Percentiles rank a stretch among this genome's conserved stretches.
These are phyloP conservation scores for Pulveroboletus frians DNA, from an alignment of 768 basidiomycete genomes.

Conservation along the genomic window DNA sequence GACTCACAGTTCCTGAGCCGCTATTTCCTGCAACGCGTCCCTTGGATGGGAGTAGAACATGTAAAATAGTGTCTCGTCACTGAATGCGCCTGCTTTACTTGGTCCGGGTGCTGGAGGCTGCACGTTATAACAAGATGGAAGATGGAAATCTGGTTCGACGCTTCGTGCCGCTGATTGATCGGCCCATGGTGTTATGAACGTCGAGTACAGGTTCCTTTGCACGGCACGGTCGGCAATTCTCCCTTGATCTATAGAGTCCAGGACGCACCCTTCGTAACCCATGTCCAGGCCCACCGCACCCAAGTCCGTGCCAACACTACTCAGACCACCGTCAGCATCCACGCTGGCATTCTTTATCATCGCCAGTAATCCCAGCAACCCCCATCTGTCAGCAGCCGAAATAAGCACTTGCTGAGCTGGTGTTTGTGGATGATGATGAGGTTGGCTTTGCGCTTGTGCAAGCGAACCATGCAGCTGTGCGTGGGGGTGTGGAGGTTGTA, in stretches of 20 bases:
- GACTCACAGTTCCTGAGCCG: slow-evolving; percentile 90
- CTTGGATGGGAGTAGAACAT: slow-evolving; percentile 95
- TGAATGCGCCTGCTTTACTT: slow-evolving; percentile 75
- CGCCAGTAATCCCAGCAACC: slow-evolving; percentile 77
- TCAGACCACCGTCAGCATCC: slow-evolving; percentile 76
- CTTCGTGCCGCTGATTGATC: slow-evolving; percentile 81
- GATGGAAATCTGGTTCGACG: slow-evolving; percentile 88
- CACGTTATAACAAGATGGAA: slow-evolving; percentile 90
- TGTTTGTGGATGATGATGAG: slow-evolving; percentile 65
- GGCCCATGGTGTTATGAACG: slow-evolving; percentile 95
- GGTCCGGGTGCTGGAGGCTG: slow-evolving; percentile 82
- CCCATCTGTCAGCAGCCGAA: slow-evolving; percentile 94
- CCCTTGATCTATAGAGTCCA: slow-evolving; percentile 18
- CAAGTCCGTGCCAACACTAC: slow-evolving; percentile 86
- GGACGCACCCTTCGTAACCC: slow-evolving; percentile 70
- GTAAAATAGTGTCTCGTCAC: slow-evolving; percentile 95
- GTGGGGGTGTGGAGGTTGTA: slow-evolving; percentile 30
- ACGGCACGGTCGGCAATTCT: slow-evolving; percentile 19
- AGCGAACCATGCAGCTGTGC: slow-evolving; percentile 31
- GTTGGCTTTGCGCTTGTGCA: slow-evolving; percentile 28
- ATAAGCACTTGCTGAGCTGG: slow-evolving; percentile 92
- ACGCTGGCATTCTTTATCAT: slow-evolving; percentile 75
- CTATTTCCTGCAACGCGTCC: slow-evolving; percentile 90
- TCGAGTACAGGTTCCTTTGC: slow-evolving; percentile 72
- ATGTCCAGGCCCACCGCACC: slow-evolving; percentile 91